A percentile compares a stretch with the other conserved stretches of the same genome.
Conservation (phyloP, 805 yeast species). For the Yamadazyma philogaea region DNA sequence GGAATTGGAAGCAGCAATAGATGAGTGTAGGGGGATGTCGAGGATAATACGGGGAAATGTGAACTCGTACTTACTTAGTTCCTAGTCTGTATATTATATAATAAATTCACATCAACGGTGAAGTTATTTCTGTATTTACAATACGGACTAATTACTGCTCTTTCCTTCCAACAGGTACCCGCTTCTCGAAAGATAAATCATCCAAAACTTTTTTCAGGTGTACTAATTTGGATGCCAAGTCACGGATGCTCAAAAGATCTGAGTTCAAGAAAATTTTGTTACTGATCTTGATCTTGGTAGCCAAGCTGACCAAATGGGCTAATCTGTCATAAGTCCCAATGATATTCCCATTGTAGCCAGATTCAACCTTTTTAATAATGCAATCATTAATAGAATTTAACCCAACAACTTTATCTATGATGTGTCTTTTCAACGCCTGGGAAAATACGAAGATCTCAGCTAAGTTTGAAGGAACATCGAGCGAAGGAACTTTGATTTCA, state of each 20-base stretch:
- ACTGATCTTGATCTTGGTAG: conserved; percentile 37
- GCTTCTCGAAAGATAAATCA: conserved; percentile 26
- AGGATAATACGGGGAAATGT: conserved; percentile 41
- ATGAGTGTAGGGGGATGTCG: conserved; percentile 46
- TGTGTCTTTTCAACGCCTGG: conserved; percentile 24
- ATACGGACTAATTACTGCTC: neutral
- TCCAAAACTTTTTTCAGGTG: conserved; percentile 34
- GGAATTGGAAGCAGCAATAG: conserved; percentile 32
- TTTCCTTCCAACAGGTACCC: conserved; percentile 13
- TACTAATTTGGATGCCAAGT: conserved; percentile 31
- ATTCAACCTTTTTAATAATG: conserved; percentile 24
- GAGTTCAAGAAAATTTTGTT: conserved; percentile 33
- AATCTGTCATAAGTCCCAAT: conserved; percentile 28
- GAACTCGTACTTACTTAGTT: conserved; percentile 38
- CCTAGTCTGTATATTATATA: neutral
- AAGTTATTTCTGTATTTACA: no score
- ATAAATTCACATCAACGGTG: no score
- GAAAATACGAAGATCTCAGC: conserved; percentile 32
- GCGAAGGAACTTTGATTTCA: conserved; percentile 46
- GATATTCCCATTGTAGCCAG: conserved; percentile 22
- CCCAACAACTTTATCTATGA: conserved; percentile 31
- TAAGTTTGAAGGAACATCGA: conserved; percentile 31
- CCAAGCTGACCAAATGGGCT: conserved; percentile 26
- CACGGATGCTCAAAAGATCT: conserved; percentile 24
- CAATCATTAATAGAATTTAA: conserved; percentile 24